Percentiles rank a stretch among this genome's conserved stretches.
Conservation (phyloP, 257 asterid species). For the Nicotiana sylvestris region DNA sequence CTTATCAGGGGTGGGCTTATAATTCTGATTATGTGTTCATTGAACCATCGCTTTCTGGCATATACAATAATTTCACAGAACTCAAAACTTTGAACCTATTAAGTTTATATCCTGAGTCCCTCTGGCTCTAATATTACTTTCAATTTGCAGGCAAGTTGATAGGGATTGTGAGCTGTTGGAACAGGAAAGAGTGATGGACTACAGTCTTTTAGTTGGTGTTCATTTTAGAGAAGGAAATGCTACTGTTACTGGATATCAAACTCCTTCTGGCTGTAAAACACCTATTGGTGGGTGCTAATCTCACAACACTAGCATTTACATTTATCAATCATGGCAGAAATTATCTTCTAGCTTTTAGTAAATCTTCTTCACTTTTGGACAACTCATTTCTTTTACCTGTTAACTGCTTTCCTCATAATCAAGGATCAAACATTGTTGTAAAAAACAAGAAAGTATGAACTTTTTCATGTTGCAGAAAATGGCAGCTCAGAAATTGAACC, state of each 20-base stretch:
- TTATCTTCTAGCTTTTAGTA: neutral
- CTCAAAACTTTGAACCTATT: neutral
- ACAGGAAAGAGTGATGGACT: constrained; percentile 75
- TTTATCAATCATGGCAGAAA: neutral
- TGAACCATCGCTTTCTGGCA: neutral
- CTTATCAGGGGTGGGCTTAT: neutral
- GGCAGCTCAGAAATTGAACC: neutral
- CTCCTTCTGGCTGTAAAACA: constrained; percentile 11
- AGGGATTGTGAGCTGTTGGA: constrained; percentile 72
- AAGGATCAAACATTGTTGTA: neutral
- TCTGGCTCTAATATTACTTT: neutral
- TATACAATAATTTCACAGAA: neutral
- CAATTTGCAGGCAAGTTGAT: constrained; percentile 59
- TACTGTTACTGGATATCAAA: constrained; percentile 12
- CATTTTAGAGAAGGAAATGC: constrained; percentile 34
- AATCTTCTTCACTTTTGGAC: neutral
- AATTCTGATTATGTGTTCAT: neutral
- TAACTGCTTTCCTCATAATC: neutral
- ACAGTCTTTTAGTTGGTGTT: constrained; percentile 72
- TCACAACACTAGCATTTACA: neutral
- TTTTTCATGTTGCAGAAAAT: constrained; percentile 4
- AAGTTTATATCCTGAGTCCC: neutral
- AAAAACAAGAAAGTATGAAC: neutral
- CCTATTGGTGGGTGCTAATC: constrained; percentile 1
- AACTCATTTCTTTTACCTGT: neutral